Base-by-base conservation (phyloP, 305 asterid genomes). In the Euphrasia arctica region DNA sequence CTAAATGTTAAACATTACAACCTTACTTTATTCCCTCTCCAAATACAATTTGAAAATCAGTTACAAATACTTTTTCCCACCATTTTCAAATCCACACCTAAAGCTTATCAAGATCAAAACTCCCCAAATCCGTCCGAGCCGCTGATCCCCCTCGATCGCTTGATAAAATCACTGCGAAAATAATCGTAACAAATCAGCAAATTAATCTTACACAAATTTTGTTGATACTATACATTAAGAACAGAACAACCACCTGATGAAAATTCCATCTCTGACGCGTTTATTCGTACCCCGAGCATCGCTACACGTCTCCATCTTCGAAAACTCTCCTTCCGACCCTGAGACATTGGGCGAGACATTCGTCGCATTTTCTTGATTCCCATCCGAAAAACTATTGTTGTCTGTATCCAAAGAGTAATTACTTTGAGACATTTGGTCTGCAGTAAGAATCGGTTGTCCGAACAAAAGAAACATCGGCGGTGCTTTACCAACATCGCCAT, bases 381-480 rank as follows among this genome's bases (percentile, higher is more conserved):
- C 77, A 25, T 70, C 85, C 0, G 77, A 60, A 27, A 25, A 69
- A 59, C 77, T 63, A 47, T 73, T 69, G 49, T 65, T 67, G 9
- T 54, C 71, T 9, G 78, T 79, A 29, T 77, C 87, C 15, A 62
- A 31, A 4, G 83, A 82, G 65, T 68, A 72, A 9, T 39, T 39
- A 77, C 79, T 78, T 60, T 54, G 75, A n/a, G 86, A 83, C 42
- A 91, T 81, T 62, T 92, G 98, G 58, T 81, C 85, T 54, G 83
- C 95, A 0, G 95, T 85, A 47, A 77, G 82, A 61, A 91, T 91
- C 4, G 95, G 89, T 60, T 82, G 82, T 9, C 98, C 98, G 45
- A 91, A 91, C 74, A 91, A 68, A 66, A 73, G 8, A 56, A 91
- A 82, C 64, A 7, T 81, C 78, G n/a, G 5, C 13, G 52, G 15